Percentiles rank a stretch among this genome's conserved stretches.
These are phyloP conservation scores for Penicillium capsulatum DNA, from an alignment of 2,329 filamentous ascomycete genomes.

Conservation along the genomic window DNA sequence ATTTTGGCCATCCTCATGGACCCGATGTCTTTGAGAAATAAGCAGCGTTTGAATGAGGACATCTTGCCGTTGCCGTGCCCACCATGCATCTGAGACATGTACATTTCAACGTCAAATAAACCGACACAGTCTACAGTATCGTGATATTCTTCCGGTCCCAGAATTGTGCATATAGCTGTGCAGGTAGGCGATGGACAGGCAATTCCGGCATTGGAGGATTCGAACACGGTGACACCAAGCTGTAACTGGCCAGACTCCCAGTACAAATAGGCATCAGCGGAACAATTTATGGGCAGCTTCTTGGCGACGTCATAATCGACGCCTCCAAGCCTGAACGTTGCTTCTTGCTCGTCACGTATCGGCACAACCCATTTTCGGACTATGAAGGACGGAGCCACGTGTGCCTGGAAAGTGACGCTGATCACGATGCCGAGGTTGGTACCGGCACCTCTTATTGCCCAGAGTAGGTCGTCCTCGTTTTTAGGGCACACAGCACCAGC, in stretches of 20 bases:
- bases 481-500: slow-evolving; percentile 40
- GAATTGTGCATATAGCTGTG: not conserved
- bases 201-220: slow-evolving; percentile 32
- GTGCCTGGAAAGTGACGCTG: slow-evolving; percentile 51
- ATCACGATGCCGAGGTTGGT: slow-evolving; percentile 58
- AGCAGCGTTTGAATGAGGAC: slow-evolving; percentile 61
- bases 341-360: slow-evolving; percentile 27
- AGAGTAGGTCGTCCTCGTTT: slow-evolving; percentile 53
- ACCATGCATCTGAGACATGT: slow-evolving; percentile 57
- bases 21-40: slow-evolving; percentile 54
- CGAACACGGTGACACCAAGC: slow-evolving; percentile 52
- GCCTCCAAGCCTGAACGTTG: slow-evolving; percentile 34
- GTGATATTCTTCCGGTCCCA: slow-evolving; percentile 33
- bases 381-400: slow-evolving; percentile 40
- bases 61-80: slow-evolving; percentile 58
- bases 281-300: slow-evolving; percentile 42
- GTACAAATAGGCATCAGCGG: slow-evolving; percentile 57
- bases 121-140: slow-evolving; percentile 47
- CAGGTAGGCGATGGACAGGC: slow-evolving; percentile 11
- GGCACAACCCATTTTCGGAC: slow-evolving; percentile 42
- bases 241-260: slow-evolving; percentile 44
- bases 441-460: slow-evolving; percentile 57
- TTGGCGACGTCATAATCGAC: slow-evolving; percentile 36
- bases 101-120: slow-evolving; percentile 59
- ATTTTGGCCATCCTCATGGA: slow-evolving; percentile 25